A percentile compares a stretch with the other conserved stretches of the same genome.
These are phyloP conservation scores for Cruciata laevipes DNA, from an alignment of 257 asterid genomes.

Conservation along the genomic window DNA sequence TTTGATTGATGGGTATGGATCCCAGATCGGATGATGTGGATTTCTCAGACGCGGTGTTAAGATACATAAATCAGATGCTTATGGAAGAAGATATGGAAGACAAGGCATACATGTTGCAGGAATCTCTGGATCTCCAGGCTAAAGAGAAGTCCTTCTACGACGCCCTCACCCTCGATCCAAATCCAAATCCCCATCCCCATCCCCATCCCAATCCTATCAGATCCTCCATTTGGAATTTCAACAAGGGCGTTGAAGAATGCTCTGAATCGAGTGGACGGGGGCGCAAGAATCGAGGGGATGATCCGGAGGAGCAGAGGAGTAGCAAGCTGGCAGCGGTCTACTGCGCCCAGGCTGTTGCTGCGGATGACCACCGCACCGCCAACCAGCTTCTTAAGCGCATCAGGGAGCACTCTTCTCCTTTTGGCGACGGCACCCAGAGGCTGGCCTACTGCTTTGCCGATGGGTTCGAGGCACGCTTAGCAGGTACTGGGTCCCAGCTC, in stretches of 20 bases:
- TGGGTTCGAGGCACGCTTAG: slow-evolving; percentile 22
- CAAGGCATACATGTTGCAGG: slow-evolving; percentile 45
- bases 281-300: neutral
- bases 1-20: too few species aligned
- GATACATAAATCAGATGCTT: slow-evolving; percentile 58
- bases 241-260: slow-evolving; percentile 35
- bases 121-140: slow-evolving; percentile 54
- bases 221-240: slow-evolving; percentile 25
- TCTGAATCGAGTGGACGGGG: neutral
- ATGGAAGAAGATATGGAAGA: slow-evolving; percentile 81
- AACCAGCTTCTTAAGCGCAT: slow-evolving; percentile 16
- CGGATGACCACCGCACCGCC: slow-evolving; percentile 12
- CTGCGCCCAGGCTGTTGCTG: slow-evolving; percentile 26
- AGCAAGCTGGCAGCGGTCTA: slow-evolving; percentile 20
- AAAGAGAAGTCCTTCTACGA: slow-evolving; percentile 66
- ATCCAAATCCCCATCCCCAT: slow-evolving; percentile 29
- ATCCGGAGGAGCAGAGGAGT: slow-evolving; percentile 21
- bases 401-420: slow-evolving; percentile 19
- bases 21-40: slow-evolving; percentile 35
- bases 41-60: slow-evolving; percentile 44
- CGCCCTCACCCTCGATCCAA: slow-evolving; percentile 45
- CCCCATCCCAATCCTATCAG: neutral
- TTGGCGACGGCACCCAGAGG: slow-evolving; percentile 22
- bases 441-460: slow-evolving; percentile 18
- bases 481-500: slow-evolving; percentile 17